phyloP scores from a whole-genome alignment of 228 moss, liverwort and hornwort species.

The Sphagnum magellanicum region DNA sequence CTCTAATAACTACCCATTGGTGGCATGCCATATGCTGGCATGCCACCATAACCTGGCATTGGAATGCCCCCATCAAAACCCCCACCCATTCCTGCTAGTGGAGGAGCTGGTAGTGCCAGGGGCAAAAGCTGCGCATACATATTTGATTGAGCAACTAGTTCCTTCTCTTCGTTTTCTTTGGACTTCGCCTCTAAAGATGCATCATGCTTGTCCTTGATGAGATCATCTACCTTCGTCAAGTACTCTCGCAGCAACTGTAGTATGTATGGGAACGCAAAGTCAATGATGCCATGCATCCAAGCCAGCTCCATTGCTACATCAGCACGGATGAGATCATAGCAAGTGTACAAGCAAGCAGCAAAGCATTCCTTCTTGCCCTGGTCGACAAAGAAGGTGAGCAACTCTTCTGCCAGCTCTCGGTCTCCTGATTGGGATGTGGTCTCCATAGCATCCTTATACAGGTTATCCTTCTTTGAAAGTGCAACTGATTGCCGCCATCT shows the following conservation, averaged over 20 bases:
- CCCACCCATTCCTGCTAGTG: slow-evolving; percentile 75
- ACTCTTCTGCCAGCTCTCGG: slow-evolving; percentile 92
- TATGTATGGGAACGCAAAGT: slow-evolving; percentile 81
- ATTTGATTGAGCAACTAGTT: slow-evolving; percentile 85
- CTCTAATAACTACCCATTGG: slow-evolving; percentile 34
- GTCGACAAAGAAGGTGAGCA: slow-evolving; percentile 84
- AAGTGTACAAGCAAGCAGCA: slow-evolving; percentile 88
- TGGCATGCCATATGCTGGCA: slow-evolving; percentile 82
- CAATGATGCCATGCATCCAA: slow-evolving; percentile 89
- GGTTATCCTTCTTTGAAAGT: slow-evolving; percentile 90
- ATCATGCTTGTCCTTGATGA: slow-evolving; percentile 72
- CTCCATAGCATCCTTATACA: slow-evolving; percentile 99
- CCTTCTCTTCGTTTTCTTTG: slow-evolving; percentile 90
- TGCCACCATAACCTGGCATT: slow-evolving; percentile 35
- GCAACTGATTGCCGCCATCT: slow-evolving; percentile 98
- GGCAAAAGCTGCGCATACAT: slow-evolving; percentile 99
- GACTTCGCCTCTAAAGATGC: slow-evolving; percentile 65
- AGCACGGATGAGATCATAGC: slow-evolving; percentile 92
- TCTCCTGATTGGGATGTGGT: slow-evolving; percentile 96
- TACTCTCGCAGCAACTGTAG: slow-evolving; percentile 96
- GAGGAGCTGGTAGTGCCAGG: slow-evolving; percentile 92
- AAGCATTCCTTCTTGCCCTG: slow-evolving; percentile 98
- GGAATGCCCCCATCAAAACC: slow-evolving; percentile 65
- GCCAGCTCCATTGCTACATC: slow-evolving; percentile 97
- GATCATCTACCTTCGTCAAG: slow-evolving; percentile 88